phyloP scores from a whole-genome alignment of 2,329 filamentous ascomycete species.

The Curvularia sp. region DNA sequence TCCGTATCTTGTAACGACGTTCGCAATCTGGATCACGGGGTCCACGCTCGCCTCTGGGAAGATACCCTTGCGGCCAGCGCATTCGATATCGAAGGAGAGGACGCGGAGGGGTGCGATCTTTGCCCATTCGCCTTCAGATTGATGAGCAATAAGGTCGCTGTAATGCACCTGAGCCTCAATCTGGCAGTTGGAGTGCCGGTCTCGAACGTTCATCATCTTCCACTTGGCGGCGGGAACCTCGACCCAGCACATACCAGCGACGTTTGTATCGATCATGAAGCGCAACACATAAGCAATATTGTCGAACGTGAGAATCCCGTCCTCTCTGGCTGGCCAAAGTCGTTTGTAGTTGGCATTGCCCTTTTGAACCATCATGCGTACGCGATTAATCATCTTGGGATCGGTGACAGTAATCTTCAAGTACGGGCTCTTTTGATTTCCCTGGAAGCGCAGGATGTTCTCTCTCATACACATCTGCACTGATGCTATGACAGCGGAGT shows the following conservation, averaged over 20 bases:
- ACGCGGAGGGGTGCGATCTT: constrained; percentile 96
- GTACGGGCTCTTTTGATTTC: constrained; percentile 89
- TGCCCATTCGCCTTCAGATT: constrained; percentile 91
- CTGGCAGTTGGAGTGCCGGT: constrained; percentile 90
- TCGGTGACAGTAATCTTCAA: constrained; percentile 93
- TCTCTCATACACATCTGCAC: constrained; percentile 84
- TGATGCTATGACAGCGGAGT: constrained; percentile 76
- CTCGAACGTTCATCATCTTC: constrained; percentile 68
- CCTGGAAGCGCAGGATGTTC: constrained; percentile 92
- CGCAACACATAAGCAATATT: constrained; percentile 93
- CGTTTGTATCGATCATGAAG: constrained; percentile 97
- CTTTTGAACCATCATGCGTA: constrained; percentile 77
- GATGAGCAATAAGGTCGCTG: constrained; percentile 81
- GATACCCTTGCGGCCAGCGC: constrained; percentile 94
- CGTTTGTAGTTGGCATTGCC: constrained; percentile 87
- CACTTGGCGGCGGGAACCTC: constrained; percentile 80
- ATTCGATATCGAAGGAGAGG: constrained; percentile 98
- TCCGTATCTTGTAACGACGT: constrained; percentile 92
- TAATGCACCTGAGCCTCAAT: constrained; percentile 91
- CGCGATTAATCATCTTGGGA: constrained; percentile 78
- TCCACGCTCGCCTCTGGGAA: constrained; percentile 93
- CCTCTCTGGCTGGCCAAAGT: constrained; percentile 71
- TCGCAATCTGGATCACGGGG: constrained; percentile 97
- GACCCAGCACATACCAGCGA: constrained; percentile 97
- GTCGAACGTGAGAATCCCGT: constrained; percentile 88